Percentiles rank a stretch among this genome's conserved stretches.
Evolutionary conservation across 306 rosid species (phyloP).

Genomic region (Casuarina equisetifolia): DNA sequence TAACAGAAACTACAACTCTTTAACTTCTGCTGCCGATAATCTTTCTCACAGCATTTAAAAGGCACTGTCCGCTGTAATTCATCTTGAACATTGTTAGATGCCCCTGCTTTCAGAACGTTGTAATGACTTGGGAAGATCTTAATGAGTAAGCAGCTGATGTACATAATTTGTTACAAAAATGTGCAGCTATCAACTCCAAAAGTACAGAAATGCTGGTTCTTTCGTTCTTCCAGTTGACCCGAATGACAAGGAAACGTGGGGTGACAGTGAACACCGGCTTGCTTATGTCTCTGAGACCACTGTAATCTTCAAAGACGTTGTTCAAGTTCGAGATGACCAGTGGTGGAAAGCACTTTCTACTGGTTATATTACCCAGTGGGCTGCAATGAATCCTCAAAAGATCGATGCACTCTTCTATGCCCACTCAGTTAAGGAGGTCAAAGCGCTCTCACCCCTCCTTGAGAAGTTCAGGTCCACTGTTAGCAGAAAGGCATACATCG

Average conservation of each 20-base stretch:
- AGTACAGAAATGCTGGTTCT: slow-evolving; percentile 87
- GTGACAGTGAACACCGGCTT: slow-evolving; percentile 94
- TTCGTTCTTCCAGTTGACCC: slow-evolving; percentile 89
- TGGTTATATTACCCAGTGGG: slow-evolving; percentile 94
- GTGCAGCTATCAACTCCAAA: slow-evolving; percentile 89
- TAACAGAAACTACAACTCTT: not conserved
- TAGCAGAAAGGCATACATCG: slow-evolving; percentile 86
- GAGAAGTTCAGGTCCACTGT: slow-evolving; percentile 74
- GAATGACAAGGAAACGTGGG: slow-evolving; percentile 94
- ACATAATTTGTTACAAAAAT: no score
- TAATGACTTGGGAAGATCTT: no score
- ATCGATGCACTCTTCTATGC: slow-evolving; percentile 91
- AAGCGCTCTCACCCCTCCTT: slow-evolving; percentile 79
- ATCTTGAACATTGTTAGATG: no score
- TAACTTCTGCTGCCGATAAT: no score
- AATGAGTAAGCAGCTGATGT: slow-evolving; percentile 1
- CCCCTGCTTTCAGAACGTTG: no score
- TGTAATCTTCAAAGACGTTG: slow-evolving; percentile 89
- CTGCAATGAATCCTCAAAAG: slow-evolving; percentile 91
- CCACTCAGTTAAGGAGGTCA: slow-evolving; percentile 71
- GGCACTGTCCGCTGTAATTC: no score
- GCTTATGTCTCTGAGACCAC: slow-evolving; percentile 98
- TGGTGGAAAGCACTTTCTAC: slow-evolving; percentile 97
- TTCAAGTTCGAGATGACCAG: slow-evolving; percentile 91
- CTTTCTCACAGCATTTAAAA: no score